Base-by-base conservation (phyloP, 2,329 filamentous ascomycete genomes). In the Xylaria digitata region DNA sequence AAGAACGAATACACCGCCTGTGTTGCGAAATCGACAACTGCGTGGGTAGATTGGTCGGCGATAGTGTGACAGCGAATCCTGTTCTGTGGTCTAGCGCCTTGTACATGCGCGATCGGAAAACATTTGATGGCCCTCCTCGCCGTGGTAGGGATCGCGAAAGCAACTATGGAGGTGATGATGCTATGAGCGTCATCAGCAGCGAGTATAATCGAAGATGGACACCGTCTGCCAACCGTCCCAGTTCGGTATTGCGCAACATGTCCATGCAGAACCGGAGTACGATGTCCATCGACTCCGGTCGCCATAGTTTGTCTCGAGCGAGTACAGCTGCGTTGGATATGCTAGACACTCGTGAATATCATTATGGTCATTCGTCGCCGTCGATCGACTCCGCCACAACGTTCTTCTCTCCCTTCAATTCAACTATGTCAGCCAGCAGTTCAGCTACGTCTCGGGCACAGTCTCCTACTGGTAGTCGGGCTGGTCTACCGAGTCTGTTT, bases 1-100 rank as follows among this genome's bases (percentile, higher is more conserved):
- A 99, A 77, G 96, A 99, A 80, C 85, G 96, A 57, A 95, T 99
- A 42, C 96, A 98, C 77, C 89, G 94, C 11, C 96, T 99, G 78
- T 96, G 91, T 76, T 92, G 94, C 71, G 96, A 98, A 77, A 87
- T 98, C 32, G 92, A 95, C 73, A 91, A 89, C 68, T 97, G 93
- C 75, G 90, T 97, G 70, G 91, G 89, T 72, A 94, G 93, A 76
- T 84, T 98, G 7, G 90, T 97, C 34, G 93, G 93, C 32, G 92
- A 96, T 66, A 93, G 89, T 52, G 89, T 97, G 68, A 84, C 92
- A 67, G 92, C 97, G 43, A 92, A 92, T 0, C 94, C 95, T 0
- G 92, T 97, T 0, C 82, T 98, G 1, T 97, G 94, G 94, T 94
- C 94, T 0, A 97, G 94, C 75, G 92, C 96, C 65, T 84, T 99